phyloP scores from a whole-genome alignment of 345 rosid genomes.

The Erucastrum elatum region DNA sequence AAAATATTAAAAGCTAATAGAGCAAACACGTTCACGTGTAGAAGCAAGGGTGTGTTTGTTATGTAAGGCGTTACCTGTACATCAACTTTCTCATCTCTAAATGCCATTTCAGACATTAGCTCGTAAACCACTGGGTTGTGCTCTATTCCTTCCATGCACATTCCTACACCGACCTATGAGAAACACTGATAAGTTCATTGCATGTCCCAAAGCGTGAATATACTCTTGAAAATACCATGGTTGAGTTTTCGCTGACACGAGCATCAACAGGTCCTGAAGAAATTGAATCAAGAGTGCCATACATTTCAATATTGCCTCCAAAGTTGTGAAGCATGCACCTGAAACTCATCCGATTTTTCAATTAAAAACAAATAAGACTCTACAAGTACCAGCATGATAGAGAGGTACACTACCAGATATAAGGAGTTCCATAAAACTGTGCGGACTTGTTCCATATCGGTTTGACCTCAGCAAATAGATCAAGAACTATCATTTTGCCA shows the following conservation, averaged over 20 bases:
- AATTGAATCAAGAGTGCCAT: conserved; percentile 75
- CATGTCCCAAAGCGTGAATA: conserved; percentile 1
- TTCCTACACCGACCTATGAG: conserved; percentile 86
- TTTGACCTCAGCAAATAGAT: conserved; percentile 89
- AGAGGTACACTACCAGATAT: conserved; percentile 57
- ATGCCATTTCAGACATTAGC: conserved; percentile 94
- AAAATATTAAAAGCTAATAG: neutral
- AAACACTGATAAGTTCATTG: conserved; percentile 9
- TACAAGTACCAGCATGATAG: neutral
- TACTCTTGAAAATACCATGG: conserved; percentile 61
- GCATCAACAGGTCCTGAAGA: conserved; percentile 88
- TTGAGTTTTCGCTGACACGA: conserved; percentile 69
- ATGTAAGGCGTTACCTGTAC: conserved; percentile 53
- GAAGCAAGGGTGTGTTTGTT: neutral
- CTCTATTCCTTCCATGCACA: conserved; percentile 99
- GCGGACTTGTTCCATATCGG: conserved; percentile 85
- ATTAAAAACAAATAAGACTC: neutral
- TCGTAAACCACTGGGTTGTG: conserved; percentile 93
- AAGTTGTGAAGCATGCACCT: conserved; percentile 97
- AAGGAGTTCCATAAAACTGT: conserved; percentile 91
- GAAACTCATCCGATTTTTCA: conserved; percentile 20
- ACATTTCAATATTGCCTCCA: conserved; percentile 96
- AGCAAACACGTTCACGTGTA: conserved; percentile 1
- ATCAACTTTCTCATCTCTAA: conserved; percentile 64
- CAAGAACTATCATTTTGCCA: conserved; percentile 93